Percentiles rank a stretch among this genome's conserved stretches.
Conservation (phyloP, 257 asterid species). For the Anisodus acutangulus region DNA sequence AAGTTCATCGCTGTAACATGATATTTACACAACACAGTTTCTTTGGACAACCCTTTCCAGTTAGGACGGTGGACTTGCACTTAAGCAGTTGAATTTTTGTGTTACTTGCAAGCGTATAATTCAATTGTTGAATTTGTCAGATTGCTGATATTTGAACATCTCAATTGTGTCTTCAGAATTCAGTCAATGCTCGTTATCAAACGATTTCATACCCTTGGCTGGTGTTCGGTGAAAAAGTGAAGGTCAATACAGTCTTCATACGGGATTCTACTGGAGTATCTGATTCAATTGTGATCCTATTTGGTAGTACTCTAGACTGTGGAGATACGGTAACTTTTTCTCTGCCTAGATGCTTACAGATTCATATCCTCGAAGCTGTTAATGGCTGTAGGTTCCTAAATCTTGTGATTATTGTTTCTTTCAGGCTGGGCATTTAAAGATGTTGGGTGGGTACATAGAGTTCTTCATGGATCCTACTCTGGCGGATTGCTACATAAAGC, state of each 20-base stretch:
- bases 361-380: not conserved
- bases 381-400: not conserved
- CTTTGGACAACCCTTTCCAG: slow-evolving; percentile 18
- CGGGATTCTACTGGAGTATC: slow-evolving; percentile 99
- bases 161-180: slow-evolving; percentile 63
- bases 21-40: not conserved
- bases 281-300: slow-evolving; percentile 92
- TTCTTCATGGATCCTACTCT: slow-evolving; percentile 89
- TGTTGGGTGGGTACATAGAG: slow-evolving; percentile 87
- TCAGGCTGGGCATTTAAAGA: slow-evolving; percentile 85
- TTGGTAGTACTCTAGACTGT: slow-evolving; percentile 74
- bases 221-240: slow-evolving; percentile 96
- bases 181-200: slow-evolving; percentile 97
- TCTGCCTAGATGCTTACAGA: not conserved
- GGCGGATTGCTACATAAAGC: slow-evolving; percentile 86
- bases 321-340: slow-evolving; percentile 67
- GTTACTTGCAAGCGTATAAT: not conserved
- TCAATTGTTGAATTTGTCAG: not conserved
- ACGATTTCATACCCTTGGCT: slow-evolving; percentile 94
- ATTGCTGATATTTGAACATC: slow-evolving; percentile 31
- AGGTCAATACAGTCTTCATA: slow-evolving; percentile 89
- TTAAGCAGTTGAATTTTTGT: not conserved
- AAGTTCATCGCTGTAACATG: slow-evolving; percentile 16
- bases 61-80: slow-evolving; percentile 7
- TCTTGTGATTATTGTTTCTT: slow-evolving; percentile 32